Conservation (phyloP, 352 stramenopile genomes). For the Globisporangium emineosum region DNA sequence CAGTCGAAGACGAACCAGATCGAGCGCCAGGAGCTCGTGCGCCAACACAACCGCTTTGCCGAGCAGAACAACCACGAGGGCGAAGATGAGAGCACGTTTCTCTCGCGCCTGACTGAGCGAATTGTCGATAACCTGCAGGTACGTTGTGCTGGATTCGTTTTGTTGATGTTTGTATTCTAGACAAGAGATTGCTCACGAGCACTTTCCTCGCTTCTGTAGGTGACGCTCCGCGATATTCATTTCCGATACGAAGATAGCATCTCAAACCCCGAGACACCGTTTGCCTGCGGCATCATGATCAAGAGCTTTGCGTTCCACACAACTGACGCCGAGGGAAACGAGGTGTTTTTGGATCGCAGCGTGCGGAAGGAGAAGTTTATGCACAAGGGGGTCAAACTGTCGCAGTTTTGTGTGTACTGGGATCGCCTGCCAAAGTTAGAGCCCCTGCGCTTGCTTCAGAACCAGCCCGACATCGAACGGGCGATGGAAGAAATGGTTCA, state of each 20-base stretch:
- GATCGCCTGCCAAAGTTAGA: slow-evolving; percentile 36
- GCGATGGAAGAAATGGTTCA: slow-evolving; percentile 59
- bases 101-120: slow-evolving; percentile 65
- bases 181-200: neutral
- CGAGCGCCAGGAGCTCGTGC: slow-evolving; percentile 64
- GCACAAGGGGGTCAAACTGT: slow-evolving; percentile 61
- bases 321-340: slow-evolving; percentile 59
- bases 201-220: slow-evolving; percentile 8
- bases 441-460: slow-evolving; percentile 34
- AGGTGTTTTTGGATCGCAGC: slow-evolving; percentile 67
- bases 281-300: slow-evolving; percentile 72
- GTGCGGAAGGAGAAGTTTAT: slow-evolving; percentile 37
- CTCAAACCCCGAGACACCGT: slow-evolving; percentile 58
- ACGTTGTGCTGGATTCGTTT: neutral
- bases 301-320: slow-evolving; percentile 67
- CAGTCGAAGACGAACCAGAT: slow-evolving; percentile 59
- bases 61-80: slow-evolving; percentile 28
- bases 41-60: slow-evolving; percentile 66
- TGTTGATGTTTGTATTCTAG: neutral
- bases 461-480: slow-evolving; percentile 25
- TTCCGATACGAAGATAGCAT: slow-evolving; percentile 73
- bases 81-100: slow-evolving; percentile 78
- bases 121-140: slow-evolving; percentile 79
- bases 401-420: slow-evolving; percentile 62
- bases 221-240: slow-evolving; percentile 71